phyloP scores from a whole-genome alignment of 371 early-diverging fungal species.

The Mucor plumbeus region DNA sequence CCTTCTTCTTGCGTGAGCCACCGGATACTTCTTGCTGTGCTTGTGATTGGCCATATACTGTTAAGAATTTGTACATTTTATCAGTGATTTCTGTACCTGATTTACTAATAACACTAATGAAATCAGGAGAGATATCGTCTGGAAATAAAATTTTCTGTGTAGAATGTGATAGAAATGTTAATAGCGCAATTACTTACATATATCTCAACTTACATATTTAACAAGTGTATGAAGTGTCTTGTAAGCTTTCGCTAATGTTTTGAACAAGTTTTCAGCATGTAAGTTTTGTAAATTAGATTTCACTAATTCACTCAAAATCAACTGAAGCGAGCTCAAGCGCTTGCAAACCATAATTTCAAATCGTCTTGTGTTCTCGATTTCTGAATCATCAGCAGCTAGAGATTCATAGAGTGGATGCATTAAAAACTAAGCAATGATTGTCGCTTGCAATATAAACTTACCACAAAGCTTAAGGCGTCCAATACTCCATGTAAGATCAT shows the following conservation, averaged over 20 bases:
- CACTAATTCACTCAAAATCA: conserved; percentile 37
- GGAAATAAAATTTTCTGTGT: conserved; percentile 44
- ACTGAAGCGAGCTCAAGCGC: conserved; percentile 31
- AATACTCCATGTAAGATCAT: conserved; percentile 55
- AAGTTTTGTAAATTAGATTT: conserved; percentile 34
- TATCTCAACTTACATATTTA: conserved; percentile 49
- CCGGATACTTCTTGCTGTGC: conserved; percentile 1
- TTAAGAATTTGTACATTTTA: conserved; percentile 56
- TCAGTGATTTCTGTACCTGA: conserved; percentile 46
- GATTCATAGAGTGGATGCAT: not conserved
- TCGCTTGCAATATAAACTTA: not conserved
- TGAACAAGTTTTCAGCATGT: conserved; percentile 51
- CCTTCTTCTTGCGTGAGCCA: conserved; percentile 19
- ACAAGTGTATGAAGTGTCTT: conserved; percentile 44
- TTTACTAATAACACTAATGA: conserved; percentile 38
- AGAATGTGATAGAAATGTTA: not conserved
- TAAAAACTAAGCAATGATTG: not conserved
- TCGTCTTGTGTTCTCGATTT: conserved; percentile 16
- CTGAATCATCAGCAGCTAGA: conserved; percentile 9
- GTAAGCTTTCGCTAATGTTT: conserved; percentile 46
- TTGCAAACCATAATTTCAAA: conserved; percentile 43
- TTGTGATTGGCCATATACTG: conserved; percentile 37
- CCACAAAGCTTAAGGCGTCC: conserved; percentile 39
- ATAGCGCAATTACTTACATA: not conserved
- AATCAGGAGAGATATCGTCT: conserved; percentile 34